phyloP scores from a whole-genome alignment of 441 rosid genomes.

The Dalechampia spathulata region DNA sequence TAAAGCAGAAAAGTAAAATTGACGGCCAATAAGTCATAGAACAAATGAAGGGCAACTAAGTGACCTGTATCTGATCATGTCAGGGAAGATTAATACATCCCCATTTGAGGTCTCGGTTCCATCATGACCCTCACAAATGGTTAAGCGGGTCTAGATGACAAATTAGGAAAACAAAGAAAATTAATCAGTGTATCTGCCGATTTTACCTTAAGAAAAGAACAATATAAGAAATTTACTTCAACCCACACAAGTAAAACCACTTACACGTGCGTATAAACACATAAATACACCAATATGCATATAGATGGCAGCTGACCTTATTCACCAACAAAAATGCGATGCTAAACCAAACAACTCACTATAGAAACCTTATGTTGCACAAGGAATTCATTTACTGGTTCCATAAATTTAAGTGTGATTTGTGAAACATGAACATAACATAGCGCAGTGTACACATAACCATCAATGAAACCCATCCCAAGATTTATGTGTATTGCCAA shows the following conservation, averaged over 20 bases:
- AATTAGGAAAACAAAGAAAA: slow-evolving; percentile 3
- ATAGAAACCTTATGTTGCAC: not conserved
- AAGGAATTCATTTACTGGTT: not conserved
- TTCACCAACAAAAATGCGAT: not conserved
- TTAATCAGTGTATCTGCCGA: slow-evolving; percentile 4
- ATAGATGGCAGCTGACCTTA: not conserved
- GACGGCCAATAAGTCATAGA: slow-evolving; percentile 1
- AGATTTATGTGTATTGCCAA: not conserved
- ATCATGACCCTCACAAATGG: slow-evolving; percentile 98
- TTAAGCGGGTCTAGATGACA: slow-evolving; percentile 60
- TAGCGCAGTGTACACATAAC: not conserved
- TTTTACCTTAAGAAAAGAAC: not conserved
- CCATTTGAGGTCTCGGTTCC: slow-evolving; percentile 98
- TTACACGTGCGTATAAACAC: not conserved
- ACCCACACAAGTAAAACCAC: not conserved
- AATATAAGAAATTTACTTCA: not conserved
- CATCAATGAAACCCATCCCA: not conserved
- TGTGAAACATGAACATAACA: not conserved
- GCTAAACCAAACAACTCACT: not conserved
- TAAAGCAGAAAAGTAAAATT: slow-evolving; percentile 8
- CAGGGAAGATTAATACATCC: slow-evolving; percentile 96
- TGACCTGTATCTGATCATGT: slow-evolving; percentile 97
- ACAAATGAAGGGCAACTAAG: slow-evolving; percentile 7
- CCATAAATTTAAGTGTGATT: not conserved
- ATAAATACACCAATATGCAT: not conserved